Evolutionary conservation across 208 protist genomes (phyloP).

Genomic region (Trypanosomatidae sp.): DNA sequence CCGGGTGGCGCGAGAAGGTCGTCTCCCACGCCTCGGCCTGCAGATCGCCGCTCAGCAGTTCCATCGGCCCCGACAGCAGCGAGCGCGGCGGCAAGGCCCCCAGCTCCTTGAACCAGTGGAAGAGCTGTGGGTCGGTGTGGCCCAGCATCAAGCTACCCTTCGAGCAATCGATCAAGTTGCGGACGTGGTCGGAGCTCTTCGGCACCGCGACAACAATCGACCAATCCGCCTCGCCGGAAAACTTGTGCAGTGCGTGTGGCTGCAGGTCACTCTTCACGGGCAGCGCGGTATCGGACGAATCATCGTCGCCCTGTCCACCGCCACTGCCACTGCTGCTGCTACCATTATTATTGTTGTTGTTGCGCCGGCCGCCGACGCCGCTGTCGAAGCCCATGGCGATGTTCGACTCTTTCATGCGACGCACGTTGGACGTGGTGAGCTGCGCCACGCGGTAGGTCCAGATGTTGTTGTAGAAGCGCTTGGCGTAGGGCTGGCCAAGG

Average conservation of each 20-base stretch:
- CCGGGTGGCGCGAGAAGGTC: slow-evolving; percentile 73
- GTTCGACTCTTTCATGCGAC: slow-evolving; percentile 44
- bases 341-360: background rate
- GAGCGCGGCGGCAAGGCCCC: slow-evolving; percentile 73
- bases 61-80: slow-evolving; percentile 67
- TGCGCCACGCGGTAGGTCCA: slow-evolving; percentile 84
- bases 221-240: slow-evolving; percentile 62
- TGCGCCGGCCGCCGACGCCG: slow-evolving; percentile 9
- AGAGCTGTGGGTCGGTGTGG: slow-evolving; percentile 90
- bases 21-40: slow-evolving; percentile 69
- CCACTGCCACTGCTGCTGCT: slow-evolving; percentile 13
- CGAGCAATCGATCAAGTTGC: slow-evolving; percentile 60
- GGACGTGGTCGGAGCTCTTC: slow-evolving; percentile 74
- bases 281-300: no score
- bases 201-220: slow-evolving; percentile 73
- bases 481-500: slow-evolving; percentile 51
- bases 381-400: slow-evolving; percentile 52
- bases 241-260: slow-evolving; percentile 79
- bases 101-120: slow-evolving; percentile 90
- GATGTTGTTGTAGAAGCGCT: slow-evolving; percentile 72
- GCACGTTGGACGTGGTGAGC: slow-evolving; percentile 83
- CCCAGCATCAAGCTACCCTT: slow-evolving; percentile 81
- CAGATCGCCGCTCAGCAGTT: slow-evolving; percentile 72
- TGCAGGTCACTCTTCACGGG: slow-evolving; percentile 83
- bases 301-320: slow-evolving; percentile 19